Evolutionary conservation across 2,329 filamentous ascomycete genomes (phyloP).

Genomic region (Chrysoporthe cubensis): DNA sequence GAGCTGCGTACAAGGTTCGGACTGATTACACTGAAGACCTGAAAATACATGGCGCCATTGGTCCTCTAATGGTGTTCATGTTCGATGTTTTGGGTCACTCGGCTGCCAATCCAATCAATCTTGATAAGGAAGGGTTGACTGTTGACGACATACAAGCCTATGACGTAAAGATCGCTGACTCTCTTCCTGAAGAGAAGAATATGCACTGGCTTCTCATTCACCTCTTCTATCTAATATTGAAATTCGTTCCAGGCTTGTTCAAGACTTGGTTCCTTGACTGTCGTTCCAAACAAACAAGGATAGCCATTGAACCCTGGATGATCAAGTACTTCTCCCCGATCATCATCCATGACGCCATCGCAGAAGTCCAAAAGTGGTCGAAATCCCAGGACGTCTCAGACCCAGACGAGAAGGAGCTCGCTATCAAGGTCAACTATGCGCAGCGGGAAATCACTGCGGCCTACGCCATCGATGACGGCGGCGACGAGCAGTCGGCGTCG

Average conservation of each 20-base stretch:
- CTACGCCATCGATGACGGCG: constrained; percentile 65
- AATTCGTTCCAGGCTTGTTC: constrained; percentile 76
- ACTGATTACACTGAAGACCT: constrained; percentile 79
- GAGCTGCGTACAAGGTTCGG: constrained; percentile 80
- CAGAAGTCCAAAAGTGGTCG: constrained; percentile 71
- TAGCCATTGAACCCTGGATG: constrained; percentile 83
- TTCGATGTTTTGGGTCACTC: constrained; percentile 86
- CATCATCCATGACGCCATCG: constrained; percentile 67
- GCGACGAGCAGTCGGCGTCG: constrained; percentile 79
- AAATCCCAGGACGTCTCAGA: constrained; percentile 52
- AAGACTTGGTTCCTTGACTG: constrained; percentile 85
- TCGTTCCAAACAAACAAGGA: constrained; percentile 77
- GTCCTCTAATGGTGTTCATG: constrained; percentile 73
- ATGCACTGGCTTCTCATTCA: constrained; percentile 85
- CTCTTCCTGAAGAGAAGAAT: constrained; percentile 70
- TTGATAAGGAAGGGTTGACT: constrained; percentile 69
- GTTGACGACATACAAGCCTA: constrained; percentile 59
- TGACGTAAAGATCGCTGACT: constrained; percentile 54
- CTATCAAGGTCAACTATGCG: constrained; percentile 72
- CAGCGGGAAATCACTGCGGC: constrained; percentile 79
- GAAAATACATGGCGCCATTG: constrained; percentile 71
- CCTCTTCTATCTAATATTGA: constrained; percentile 81
- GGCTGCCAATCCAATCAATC: constrained; percentile 71
- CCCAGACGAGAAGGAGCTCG: constrained; percentile 59
- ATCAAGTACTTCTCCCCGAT: constrained; percentile 78